These are phyloP conservation scores for Diplodia sapinea DNA, from an alignment of 2,329 filamentous ascomycete species.

Conservation along the genomic window DNA sequence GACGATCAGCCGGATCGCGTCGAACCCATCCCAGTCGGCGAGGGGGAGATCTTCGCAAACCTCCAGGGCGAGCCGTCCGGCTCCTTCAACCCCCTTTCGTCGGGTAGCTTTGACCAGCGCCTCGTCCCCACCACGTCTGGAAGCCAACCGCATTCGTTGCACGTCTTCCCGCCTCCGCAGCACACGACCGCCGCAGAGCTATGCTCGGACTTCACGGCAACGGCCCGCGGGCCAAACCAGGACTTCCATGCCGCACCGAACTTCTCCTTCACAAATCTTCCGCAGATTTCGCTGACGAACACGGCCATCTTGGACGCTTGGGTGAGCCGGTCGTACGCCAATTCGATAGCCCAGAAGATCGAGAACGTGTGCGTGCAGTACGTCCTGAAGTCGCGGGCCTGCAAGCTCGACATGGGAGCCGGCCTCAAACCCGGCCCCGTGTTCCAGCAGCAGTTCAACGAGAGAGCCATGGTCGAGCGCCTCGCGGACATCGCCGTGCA, in stretches of 20 bases:
- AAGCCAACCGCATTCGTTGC: neutral
- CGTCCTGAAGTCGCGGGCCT: neutral
- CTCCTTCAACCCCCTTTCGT: neutral
- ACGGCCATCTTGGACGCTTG: slow-evolving; percentile 10
- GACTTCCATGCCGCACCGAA: neutral
- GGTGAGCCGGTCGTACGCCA: slow-evolving; percentile 5
- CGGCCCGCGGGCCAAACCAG: neutral
- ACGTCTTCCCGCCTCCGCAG: neutral
- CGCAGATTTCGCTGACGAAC: slow-evolving; percentile 7
- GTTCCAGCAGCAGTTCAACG: neutral
- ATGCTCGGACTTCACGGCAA: neutral
- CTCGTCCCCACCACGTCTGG: neutral
- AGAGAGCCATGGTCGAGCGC: neutral
- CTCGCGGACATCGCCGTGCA: slow-evolving; percentile 6
- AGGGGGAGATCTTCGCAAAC: neutral
- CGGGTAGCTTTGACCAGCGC: too few relatives aligned
- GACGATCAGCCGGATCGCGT: neutral
- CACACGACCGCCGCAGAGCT: too few relatives aligned
- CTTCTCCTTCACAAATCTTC: neutral
- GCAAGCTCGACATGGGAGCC: neutral
- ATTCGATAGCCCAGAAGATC: slow-evolving; percentile 16
- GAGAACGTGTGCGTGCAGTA: slow-evolving; percentile 14
- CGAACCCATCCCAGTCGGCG: neutral
- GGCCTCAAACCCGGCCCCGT: neutral
- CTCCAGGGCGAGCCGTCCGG: neutral